These are phyloP conservation scores for Pyrrhoderma noxium DNA, from an alignment of 1,284 basidiomycete genomes.

Conservation along the genomic window DNA sequence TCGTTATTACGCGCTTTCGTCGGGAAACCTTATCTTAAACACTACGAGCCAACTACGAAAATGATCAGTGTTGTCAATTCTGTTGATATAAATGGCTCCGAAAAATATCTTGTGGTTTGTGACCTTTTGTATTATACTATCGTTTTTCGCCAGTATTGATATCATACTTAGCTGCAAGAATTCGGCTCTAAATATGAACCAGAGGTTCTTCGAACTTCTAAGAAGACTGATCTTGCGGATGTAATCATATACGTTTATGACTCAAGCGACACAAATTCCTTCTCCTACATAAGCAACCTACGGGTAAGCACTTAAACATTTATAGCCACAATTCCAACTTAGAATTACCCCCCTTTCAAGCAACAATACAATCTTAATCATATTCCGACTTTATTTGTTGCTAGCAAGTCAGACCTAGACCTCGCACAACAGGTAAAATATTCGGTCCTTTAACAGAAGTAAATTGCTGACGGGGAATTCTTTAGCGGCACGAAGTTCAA, in stretches of 20 bases:
- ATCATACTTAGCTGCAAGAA: conserved; percentile 72
- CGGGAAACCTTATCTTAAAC: conserved; percentile 64
- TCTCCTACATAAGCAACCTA: conserved; percentile 96
- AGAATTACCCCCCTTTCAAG: conserved; percentile 37
- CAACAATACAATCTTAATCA: conserved; percentile 96
- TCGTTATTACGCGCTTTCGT: conserved; percentile 80
- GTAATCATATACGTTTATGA: conserved; percentile 96
- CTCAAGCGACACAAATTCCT: conserved; percentile 97
- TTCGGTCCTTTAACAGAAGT: conserved; percentile 4
- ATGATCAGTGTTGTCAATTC: conserved; percentile 90
- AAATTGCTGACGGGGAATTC: neutral
- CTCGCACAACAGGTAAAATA: conserved; percentile 79
- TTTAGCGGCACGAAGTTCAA: conserved; percentile 92
- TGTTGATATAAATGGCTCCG: conserved; percentile 89
- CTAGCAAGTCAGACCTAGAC: conserved; percentile 96
- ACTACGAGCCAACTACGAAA: conserved; percentile 84
- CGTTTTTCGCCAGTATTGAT: neutral
- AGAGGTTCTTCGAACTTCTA: conserved; percentile 82
- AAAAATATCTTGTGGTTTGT: conserved; percentile 89
- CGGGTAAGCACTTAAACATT: conserved; percentile 47
- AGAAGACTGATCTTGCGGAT: conserved; percentile 89
- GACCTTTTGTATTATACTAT: neutral
- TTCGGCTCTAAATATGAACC: conserved; percentile 94
- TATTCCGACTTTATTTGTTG: conserved; percentile 94
- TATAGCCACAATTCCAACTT: conserved; percentile 8